Evolutionary conservation across 1,284 basidiomycete species (phyloP), one percentile per base, ranked within the genome.

Genomic region (Ustilago vetiveriae): DNA sequence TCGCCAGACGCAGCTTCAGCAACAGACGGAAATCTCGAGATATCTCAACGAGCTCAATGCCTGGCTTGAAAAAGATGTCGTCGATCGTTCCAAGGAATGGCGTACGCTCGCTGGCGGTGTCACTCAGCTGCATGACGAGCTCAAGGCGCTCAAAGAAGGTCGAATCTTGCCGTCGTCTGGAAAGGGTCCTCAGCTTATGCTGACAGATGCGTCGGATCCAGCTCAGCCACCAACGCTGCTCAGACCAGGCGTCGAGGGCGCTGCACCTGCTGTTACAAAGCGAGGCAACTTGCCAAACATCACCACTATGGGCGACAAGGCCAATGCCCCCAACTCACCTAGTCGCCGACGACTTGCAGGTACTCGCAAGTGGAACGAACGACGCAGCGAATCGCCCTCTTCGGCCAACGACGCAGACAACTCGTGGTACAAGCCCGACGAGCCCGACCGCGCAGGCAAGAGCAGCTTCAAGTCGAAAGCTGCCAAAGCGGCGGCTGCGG

Each of bases 21-120:
- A 78, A 41, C 75, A 78, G 32, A 63, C 63, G 24, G 75, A 79
- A 40, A 76, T 79, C 30, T 75, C 74, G 13, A 51, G 75, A 33
- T 79, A 79, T 35, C 59, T 79, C 40, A 76, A 75, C 62, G 75
- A 79, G 55, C 71, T 79, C 48, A 78, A 79, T 26, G 42, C 50
- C 1, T 79, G 76, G 76, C 49, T 79, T 9, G 76, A 79, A 41
- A 42, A 57, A 2, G 76, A 79, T 45, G 68, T 77, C 3, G 59
- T 65, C 9, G 73, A 79, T 51, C 60, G 76, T 3, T 62, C 66
- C 6, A 76, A 77, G 39, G 76, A 78, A 26, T 76, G 73, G 69
- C 45, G 73, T 2, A 69, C 65, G 7, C 63, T 78, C 1, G 65
- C 73, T 3, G 53, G 65, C 27, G 75, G 73, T 14, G 76, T 78